Percentiles rank a stretch among this genome's conserved stretches.
Conservation (phyloP, 106 monocot genomes). For the Narthecium ossifragum region DNA sequence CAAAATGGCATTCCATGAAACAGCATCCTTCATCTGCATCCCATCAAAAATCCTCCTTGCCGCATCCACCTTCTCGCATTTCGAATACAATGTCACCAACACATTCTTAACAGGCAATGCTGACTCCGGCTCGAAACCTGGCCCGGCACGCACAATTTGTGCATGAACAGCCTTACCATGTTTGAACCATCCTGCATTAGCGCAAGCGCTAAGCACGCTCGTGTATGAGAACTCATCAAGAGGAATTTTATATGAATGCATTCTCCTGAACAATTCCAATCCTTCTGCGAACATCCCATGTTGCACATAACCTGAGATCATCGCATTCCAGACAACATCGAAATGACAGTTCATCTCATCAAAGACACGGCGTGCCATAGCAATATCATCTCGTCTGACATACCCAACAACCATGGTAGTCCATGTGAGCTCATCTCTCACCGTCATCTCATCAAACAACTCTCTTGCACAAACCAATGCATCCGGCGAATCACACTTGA, state of each 20-base stretch:
- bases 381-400: slow-evolving; percentile 44
- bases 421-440: slow-evolving; percentile 85
- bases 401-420: slow-evolving; percentile 82
- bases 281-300: slow-evolving; percentile 50
- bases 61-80: slow-evolving; percentile 34
- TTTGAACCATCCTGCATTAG: slow-evolving; percentile 36
- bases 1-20: slow-evolving; percentile 93
- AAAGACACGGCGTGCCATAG: slow-evolving; percentile 46
- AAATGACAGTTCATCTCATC: slow-evolving; percentile 52
- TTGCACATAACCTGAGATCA: slow-evolving; percentile 93
- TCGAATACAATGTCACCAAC: slow-evolving; percentile 69
- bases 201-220: slow-evolving; percentile 77
- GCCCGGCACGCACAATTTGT: slow-evolving; percentile 40
- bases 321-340: slow-evolving; percentile 91
- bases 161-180: slow-evolving; percentile 77
- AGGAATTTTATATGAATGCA: slow-evolving; percentile 32
- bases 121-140: slow-evolving; percentile 34
- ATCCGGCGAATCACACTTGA: slow-evolving; percentile 24
- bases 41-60: slow-evolving; percentile 56
- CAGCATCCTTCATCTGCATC: slow-evolving; percentile 56
- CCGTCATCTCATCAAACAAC: slow-evolving; percentile 70
- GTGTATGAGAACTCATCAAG: slow-evolving; percentile 91
- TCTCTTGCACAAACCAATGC: slow-evolving; percentile 19
- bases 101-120: slow-evolving; percentile 64
- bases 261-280: slow-evolving; percentile 64